These are phyloP conservation scores for Lactarius akahatsu DNA, from an alignment of 768 basidiomycete species.

Conservation along the genomic window DNA sequence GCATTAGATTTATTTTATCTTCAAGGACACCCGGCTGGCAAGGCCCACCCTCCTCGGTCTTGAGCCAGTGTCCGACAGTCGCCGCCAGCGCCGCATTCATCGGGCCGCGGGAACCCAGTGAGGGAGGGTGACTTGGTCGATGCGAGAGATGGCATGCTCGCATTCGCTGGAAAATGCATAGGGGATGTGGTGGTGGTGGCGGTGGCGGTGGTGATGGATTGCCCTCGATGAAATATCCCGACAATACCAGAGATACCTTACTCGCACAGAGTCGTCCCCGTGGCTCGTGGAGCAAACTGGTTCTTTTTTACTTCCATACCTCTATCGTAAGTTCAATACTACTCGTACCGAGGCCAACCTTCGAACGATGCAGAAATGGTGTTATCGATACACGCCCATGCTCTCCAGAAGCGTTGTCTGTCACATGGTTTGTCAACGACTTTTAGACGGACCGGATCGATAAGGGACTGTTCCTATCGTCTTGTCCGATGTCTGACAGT, in stretches of 20 bases:
- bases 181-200: constrained; percentile 2
- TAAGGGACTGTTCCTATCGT: constrained; percentile 4
- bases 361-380: neutral
- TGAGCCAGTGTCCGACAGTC: no score
- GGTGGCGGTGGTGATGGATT: no score
- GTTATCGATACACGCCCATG: constrained; percentile 5
- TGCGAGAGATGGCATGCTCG: constrained; percentile 2
- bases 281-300: neutral
- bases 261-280: neutral
- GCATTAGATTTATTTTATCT: no score
- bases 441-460: neutral
- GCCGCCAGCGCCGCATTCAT: neutral
- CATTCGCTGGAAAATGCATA: neutral
- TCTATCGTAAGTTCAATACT: neutral
- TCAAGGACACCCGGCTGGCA: no score
- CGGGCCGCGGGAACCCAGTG: constrained; percentile 9
- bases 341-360: neutral
- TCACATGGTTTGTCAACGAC: neutral
- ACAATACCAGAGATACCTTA: constrained; percentile 9
- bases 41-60: neutral
- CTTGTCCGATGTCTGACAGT: neutral
- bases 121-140: constrained; percentile 3
- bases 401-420: no score
- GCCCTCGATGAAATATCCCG: neutral
- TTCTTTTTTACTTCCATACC: neutral